Evolutionary conservation across 768 basidiomycete species (phyloP), one percentile per base, ranked within the genome.

Genomic region (Dendrothele bispora): DNA sequence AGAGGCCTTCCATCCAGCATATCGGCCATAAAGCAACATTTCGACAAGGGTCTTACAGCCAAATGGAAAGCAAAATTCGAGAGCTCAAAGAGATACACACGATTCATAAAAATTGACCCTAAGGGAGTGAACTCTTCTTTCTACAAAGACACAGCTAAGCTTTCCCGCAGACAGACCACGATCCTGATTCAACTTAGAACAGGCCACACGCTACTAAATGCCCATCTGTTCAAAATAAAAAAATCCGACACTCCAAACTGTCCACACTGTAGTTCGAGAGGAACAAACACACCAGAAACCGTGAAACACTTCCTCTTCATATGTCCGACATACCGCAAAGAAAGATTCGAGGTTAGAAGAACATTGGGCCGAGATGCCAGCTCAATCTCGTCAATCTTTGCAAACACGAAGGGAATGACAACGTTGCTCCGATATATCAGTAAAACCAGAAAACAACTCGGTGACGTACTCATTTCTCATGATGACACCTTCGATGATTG

Each of bases 121-220:
- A n/a, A 2, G 5, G 29, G 29, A 20, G 22, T 11, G 7, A 17
- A 18, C 17, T 32, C 28, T 11, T 17, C 22, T 8, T 29, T 43
- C 18, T 6, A n/a, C 5, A 28, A 43, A 20, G 22, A 20, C 22
- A 11, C 39, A 17, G 22, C 24, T 3, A 24, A n/a, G 0, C 35
- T 61, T 6, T 49, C 50, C 0, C 37, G 54, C 8, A 24, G 36
- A 3, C 51, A 59, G 11, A 46, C 58, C 20, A 48, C 47, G 14
- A 18, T 61, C 1, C 49, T 68, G 7, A 48, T 62, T 15, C 66
- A 68, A 34, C 60, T 70, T 3, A 40, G 64, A 2, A 61, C 62
- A 3, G 61, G 62, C 2, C 68, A 69, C 39, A 47, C 43, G 2
- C 56, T 58, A 0, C 58, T 69, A 0, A 57, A 63, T 35, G 17